Evolutionary conservation across 257 asterid species (phyloP), one percentile per base, ranked within the genome.

Genomic region (Plantago ovata): DNA sequence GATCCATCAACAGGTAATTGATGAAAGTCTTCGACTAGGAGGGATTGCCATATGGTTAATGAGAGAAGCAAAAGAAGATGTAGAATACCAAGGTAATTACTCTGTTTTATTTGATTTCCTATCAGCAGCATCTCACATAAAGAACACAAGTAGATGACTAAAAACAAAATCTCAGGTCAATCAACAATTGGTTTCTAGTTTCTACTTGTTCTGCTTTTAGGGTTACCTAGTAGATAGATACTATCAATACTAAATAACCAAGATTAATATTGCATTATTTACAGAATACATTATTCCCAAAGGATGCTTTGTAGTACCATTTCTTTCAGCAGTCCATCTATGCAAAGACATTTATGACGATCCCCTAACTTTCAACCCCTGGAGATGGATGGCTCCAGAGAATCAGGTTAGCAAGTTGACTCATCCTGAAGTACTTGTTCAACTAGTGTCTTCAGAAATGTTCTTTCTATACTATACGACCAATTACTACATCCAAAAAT

Each of bases 11-110:
- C 78, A 89, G 97, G 88, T 87, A 10, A 90, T 83, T 36, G 98
- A 90, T 47, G 98, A 90, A 79, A 76, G 94, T 58, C 98, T 87
- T 62, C 76, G 98, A 48, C 55, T 84, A 14, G 98, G 89, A 12
- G 96, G 95, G 23, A 87, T 90, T 52, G 96, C 98, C 38, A 87
- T 90, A 67, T 90, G 96, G 96, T 67, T 90, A 77, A 79, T 83
- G 96, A 78, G 98, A 72, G 98, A 90, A 83, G 91, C 96, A 62
- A 90, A 78, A 58, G 75, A 77, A 19, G 82, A 83, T 10, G 73
- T 87, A 40, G 75, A 71, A 73, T 86, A 84, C 66, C 77, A 78
- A 77, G 94, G 96, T 87, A 74, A 49, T 38, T 48, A 16, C 7
- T 43, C 7, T 61, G 42, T 42, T 14, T 6, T 38, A 10, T 38